phyloP scores from a whole-genome alignment of 139 green algal genomes.

The Auxenochlorella pyrenoidosa region DNA sequence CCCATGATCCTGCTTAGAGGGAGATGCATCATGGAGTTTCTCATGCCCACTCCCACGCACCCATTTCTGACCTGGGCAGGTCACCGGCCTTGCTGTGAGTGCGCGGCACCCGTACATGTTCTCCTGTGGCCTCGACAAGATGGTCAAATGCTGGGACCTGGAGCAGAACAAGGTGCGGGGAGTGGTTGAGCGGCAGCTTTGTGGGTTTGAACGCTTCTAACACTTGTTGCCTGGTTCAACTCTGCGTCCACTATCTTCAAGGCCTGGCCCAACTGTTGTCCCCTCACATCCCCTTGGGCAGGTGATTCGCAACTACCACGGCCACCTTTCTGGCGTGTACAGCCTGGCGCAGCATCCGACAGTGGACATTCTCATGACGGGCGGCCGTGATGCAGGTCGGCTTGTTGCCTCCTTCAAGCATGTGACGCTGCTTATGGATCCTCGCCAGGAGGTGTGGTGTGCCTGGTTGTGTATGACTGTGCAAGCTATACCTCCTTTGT shows the following conservation, averaged over 20 bases:
- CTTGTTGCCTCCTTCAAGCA: not conserved
- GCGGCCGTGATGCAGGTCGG: constrained; percentile 81
- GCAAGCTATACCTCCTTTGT: no score
- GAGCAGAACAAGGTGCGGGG: constrained; percentile 98
- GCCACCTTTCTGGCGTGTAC: constrained; percentile 98
- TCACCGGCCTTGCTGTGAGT: constrained; percentile 91
- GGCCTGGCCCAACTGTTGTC: not conserved
- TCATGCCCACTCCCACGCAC: not conserved
- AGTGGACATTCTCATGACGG: constrained; percentile 95
- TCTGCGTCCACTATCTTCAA: no score
- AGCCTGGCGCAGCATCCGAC: constrained; percentile 94
- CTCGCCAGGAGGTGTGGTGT: not conserved
- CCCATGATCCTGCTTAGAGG: no score
- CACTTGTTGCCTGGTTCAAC: no score
- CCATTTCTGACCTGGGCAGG: constrained; percentile 44
- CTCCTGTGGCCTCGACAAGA: constrained; percentile 94
- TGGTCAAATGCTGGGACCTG: constrained; percentile 99
- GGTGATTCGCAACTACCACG: constrained; percentile 98
- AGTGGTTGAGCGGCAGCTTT: no score
- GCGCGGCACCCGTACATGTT: constrained; percentile 98
- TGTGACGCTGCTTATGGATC: not conserved
- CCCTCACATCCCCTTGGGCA: constrained; percentile 35
- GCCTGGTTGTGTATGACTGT: not conserved
- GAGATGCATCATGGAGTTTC: not conserved
- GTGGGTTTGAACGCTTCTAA: no score